Conservation (phyloP, 768 basidiomycete species). For the Chalciporus piperatus region DNA sequence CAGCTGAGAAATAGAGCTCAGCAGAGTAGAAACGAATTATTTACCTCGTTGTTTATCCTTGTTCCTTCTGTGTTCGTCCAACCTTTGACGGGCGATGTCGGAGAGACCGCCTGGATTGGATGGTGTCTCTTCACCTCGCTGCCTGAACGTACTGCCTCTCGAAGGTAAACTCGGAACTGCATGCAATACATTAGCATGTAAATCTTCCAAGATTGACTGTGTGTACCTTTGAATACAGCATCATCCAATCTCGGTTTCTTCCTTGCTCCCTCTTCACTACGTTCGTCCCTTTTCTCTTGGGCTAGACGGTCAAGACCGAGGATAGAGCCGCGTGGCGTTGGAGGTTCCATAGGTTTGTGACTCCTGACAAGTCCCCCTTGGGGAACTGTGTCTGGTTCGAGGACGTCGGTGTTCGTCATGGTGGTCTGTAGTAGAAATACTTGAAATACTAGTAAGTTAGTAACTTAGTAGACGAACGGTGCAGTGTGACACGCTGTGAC, state of each 20-base stretch:
- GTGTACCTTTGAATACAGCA: slow-evolving; percentile 82
- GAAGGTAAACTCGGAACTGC: slow-evolving; percentile 78
- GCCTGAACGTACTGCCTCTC: slow-evolving; percentile 56
- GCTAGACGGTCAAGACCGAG: slow-evolving; percentile 89
- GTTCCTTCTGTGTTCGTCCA: slow-evolving; percentile 76
- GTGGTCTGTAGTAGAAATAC: neutral
- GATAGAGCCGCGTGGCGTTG: slow-evolving; percentile 73
- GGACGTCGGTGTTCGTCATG: neutral
- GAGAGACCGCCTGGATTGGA: slow-evolving; percentile 91
- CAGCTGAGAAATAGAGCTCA: neutral
- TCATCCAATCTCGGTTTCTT: slow-evolving; percentile 67
- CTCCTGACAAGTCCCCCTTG: neutral
- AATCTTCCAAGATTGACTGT: neutral
- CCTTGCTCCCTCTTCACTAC: slow-evolving; percentile 43
- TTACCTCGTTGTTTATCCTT: slow-evolving; percentile 69
- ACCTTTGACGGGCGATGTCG: slow-evolving; percentile 59
- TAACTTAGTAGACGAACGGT: too few relatives aligned
- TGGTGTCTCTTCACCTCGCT: slow-evolving; percentile 86
- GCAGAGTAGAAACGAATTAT: neutral
- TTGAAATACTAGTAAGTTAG: too few relatives aligned
- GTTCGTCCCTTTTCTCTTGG: slow-evolving; percentile 74
- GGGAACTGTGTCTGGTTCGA: neutral
- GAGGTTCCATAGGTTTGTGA: slow-evolving; percentile 64
- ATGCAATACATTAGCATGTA: neutral
- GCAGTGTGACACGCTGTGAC: slow-evolving; percentile 16